Evolutionary conservation across 2,329 filamentous ascomycete species (phyloP), one percentile per base, ranked within the genome.

Genomic region (Fusarium liriodendri): DNA sequence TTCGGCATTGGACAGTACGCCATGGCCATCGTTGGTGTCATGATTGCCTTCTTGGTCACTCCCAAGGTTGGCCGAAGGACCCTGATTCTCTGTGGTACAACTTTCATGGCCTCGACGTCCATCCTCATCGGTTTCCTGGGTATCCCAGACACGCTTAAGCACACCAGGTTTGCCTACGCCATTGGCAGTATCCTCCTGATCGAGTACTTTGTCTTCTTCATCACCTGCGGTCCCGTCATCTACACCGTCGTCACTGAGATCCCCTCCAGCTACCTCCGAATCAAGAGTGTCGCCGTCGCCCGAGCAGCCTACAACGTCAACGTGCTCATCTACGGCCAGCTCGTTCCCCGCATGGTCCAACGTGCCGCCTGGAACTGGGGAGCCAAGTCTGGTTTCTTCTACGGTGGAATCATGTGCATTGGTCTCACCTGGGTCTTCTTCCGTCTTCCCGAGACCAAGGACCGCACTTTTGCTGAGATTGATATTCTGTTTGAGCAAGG

Each of bases 231-330:
- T 1, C 83, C 71, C 42, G 94, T 97, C 18, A 94, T 93, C 83
- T 98, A 97, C 84, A 95, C 94, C 0, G 88, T 97, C 32, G 94
- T 97, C 6, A 89, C 85, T 2, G 85, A 87, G 75, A 79, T 87
- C 5, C 81, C 82, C 0, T 85, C 85, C 6, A 86, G 83, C n/a
- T 83, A 84, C 38, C 81, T 87, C 29, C 82, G 85, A 32, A 84
- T 82, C 42, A 85, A 86, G 77, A 85, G 84, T 0, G 83, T 87
- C 35, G 85, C 85, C 14, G 66, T 87, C 14, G 85, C 83, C 2
- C 47, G 86, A 29, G 84, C 81, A 63, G 73, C 83, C 4, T 89
- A 88, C 81, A 87, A 89, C 72, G 77, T 88, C 9, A 78, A 80
- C 37, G 84, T 84, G 65, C 85, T 90, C 58, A 71, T 85, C 25